Evolutionary conservation across 768 basidiomycete species (phyloP).

Genomic region (Amanita exitialis): DNA sequence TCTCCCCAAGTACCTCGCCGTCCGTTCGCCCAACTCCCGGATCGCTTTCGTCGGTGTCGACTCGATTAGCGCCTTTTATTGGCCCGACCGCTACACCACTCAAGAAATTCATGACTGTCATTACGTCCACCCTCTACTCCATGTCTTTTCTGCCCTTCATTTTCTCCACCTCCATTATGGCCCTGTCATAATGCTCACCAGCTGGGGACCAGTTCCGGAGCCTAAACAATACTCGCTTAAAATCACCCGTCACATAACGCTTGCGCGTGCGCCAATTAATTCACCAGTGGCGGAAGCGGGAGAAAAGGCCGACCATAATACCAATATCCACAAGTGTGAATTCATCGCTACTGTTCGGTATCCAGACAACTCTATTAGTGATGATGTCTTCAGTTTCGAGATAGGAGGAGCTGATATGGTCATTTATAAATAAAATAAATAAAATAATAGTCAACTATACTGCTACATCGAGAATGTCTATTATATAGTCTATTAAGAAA

Average conservation of each 20-base stretch:
- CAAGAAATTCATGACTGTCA: conserved; percentile 35
- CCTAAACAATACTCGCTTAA: conserved; percentile 2
- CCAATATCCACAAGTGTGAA: conserved; percentile 7
- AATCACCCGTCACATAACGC: conserved; percentile 13
- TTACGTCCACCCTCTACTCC: conserved; percentile 24
- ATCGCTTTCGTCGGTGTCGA: conserved; percentile 66
- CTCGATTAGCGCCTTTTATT: conserved; percentile 69
- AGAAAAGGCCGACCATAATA: background rate
- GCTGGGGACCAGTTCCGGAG: conserved; percentile 40
- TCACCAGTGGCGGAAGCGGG: background rate
- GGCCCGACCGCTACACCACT: conserved; percentile 58
- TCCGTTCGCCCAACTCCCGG: conserved; percentile 37
- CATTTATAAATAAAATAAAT: background rate
- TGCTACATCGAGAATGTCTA: background rate
- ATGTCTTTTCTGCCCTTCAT: conserved; percentile 39
- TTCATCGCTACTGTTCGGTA: conserved; percentile 20
- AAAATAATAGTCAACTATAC: background rate
- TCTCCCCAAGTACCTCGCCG: conserved; percentile 44
- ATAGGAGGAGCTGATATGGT: background rate
- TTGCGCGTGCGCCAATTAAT: background rate
- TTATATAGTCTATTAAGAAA: background rate
- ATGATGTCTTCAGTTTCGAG: background rate
- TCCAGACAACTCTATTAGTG: conserved; percentile 10
- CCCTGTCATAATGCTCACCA: conserved; percentile 46
- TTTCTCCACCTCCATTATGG: conserved; percentile 36